These are phyloP conservation scores for Oemleria cerasiformis DNA, from an alignment of 306 rosid species.

Conservation along the genomic window DNA sequence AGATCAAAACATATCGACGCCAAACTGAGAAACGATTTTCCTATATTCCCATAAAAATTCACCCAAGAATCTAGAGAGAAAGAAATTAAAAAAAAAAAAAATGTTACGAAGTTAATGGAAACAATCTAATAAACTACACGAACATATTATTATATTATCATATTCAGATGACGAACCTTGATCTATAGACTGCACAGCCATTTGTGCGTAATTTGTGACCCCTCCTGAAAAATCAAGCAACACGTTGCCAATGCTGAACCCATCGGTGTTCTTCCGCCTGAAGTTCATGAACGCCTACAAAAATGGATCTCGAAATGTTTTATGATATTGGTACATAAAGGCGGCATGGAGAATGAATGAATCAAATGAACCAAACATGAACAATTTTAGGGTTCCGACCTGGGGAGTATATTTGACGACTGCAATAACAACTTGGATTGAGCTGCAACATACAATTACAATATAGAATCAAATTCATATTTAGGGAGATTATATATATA, in stretches of 20 bases:
- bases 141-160: neutral
- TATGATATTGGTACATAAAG: too few relatives aligned
- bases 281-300: conserved; percentile 74
- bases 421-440: too few relatives aligned
- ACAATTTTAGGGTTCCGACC: too few relatives aligned
- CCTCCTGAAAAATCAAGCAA: conserved; percentile 70
- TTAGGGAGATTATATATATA: too few relatives aligned
- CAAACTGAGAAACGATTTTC: conserved; percentile 66
- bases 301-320: neutral
- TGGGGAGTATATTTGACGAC: too few relatives aligned
- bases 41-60: conserved; percentile 77
- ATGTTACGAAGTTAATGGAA: too few relatives aligned
- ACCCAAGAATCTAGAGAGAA: conserved; percentile 73
- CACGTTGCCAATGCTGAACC: conserved; percentile 74
- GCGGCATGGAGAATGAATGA: too few relatives aligned
- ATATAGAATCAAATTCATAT: too few relatives aligned
- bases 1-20: conserved; percentile 54
- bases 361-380: neutral
- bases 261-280: conserved; percentile 71
- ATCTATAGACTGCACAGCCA: conserved; percentile 79
- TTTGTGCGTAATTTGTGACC: conserved; percentile 58
- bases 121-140: neutral
- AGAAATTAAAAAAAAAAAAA: too few relatives aligned
- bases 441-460: too few relatives aligned
- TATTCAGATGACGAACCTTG: conserved; percentile 60